Evolutionary conservation across 2,329 filamentous ascomycete species (phyloP).

Genomic region (Aspergillus amoenus): DNA sequence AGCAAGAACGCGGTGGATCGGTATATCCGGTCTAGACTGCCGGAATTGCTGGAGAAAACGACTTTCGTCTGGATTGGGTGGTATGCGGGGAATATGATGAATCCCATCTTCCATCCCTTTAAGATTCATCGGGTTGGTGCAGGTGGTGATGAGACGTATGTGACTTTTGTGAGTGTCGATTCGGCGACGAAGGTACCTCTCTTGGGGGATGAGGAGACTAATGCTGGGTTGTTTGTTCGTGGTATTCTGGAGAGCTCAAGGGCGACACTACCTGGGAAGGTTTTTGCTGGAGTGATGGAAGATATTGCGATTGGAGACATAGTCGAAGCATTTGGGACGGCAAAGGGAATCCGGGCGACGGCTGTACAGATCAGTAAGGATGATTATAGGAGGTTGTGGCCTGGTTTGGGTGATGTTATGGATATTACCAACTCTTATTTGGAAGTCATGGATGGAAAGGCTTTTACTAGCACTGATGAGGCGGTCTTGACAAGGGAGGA

Average conservation of each 20-base stretch:
- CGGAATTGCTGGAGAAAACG: slow-evolving; percentile 36
- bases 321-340: not conserved
- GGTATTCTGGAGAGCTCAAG: not conserved
- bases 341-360: not conserved
- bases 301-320: not conserved
- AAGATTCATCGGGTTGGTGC: not conserved
- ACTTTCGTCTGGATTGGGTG: slow-evolving; percentile 42
- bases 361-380: slow-evolving; percentile 27
- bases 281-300: not conserved
- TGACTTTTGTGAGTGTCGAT: not conserved
- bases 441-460: not conserved
- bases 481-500: not conserved
- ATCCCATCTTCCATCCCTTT: slow-evolving; percentile 22
- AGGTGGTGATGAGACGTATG: not conserved
- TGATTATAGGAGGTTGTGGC: slow-evolving; percentile 32
- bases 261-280: not conserved
- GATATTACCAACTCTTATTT: slow-evolving; percentile 12
- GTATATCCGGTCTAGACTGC: not conserved
- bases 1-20: not conserved
- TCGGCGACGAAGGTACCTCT: not conserved
- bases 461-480: not conserved
- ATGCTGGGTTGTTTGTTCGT: not conserved
- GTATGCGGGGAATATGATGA: slow-evolving; percentile 36
- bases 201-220: not conserved
- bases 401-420: slow-evolving; percentile 29